phyloP scores from a whole-genome alignment of 352 stramenopile genomes.

The Phytophthora sp. region DNA sequence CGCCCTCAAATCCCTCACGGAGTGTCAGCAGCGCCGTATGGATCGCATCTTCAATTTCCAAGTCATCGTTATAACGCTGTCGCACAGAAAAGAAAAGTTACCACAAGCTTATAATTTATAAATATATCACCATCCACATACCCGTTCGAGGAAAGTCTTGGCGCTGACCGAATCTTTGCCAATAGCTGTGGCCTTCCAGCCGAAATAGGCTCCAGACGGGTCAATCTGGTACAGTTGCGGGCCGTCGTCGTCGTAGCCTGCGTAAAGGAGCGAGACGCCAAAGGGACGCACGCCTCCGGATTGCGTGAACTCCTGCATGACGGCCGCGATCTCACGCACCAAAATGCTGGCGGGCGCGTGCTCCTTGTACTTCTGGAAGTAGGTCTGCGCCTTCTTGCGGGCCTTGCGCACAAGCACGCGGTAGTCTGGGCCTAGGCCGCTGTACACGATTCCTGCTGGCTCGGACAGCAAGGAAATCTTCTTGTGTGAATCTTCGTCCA shows the following conservation, averaged over 20 bases:
- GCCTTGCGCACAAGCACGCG: slow-evolving; percentile 97
- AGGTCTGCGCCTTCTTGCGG: slow-evolving; percentile 96
- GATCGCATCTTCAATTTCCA: slow-evolving; percentile 99
- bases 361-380: slow-evolving; percentile 96
- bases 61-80: slow-evolving; percentile 95
- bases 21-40: slow-evolving; percentile 99
- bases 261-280: slow-evolving; percentile 98
- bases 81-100: slow-evolving; percentile 7
- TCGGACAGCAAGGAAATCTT: slow-evolving; percentile 97
- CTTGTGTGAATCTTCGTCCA: slow-evolving; percentile 95
- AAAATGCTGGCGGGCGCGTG: slow-evolving; percentile 96
- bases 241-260: slow-evolving; percentile 97
- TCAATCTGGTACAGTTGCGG: slow-evolving; percentile 99
- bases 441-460: slow-evolving; percentile 95
- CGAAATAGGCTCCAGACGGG: slow-evolving; percentile 98
- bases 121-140: slow-evolving; percentile 50
- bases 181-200: slow-evolving; percentile 99
- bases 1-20: slow-evolving; percentile 98
- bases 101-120: background rate
- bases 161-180: slow-evolving; percentile 98
- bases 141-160: slow-evolving; percentile 99
- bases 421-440: slow-evolving; percentile 98
- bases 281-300: slow-evolving; percentile 98
- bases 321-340: slow-evolving; percentile 94
- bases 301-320: slow-evolving; percentile 99